Evolutionary conservation across 225 moss, liverwort and hornwort genomes (phyloP).

Genomic region (Asterella californica): DNA sequence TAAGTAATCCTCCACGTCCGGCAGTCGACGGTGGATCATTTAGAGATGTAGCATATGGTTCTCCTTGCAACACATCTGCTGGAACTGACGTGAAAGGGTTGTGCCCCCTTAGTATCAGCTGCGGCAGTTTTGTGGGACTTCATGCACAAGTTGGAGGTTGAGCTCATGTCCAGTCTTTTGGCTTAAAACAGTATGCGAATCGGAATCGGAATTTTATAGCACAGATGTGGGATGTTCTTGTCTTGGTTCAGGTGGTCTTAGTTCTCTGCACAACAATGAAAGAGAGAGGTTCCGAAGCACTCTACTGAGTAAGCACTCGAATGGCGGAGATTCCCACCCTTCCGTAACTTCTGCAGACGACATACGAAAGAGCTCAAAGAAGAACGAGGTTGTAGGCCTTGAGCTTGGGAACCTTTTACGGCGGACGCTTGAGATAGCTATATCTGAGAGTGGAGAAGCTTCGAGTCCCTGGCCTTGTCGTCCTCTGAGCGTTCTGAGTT

Average conservation of each 20-base stretch:
- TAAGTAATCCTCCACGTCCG: neutral
- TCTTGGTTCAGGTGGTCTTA: slow-evolving; percentile 38
- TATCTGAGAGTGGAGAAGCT: slow-evolving; percentile 49
- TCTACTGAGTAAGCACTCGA: slow-evolving; percentile 36
- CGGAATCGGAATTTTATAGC: neutral
- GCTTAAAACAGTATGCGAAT: neutral
- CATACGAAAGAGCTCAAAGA: slow-evolving; percentile 1
- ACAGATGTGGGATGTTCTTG: neutral
- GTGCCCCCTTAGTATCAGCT: neutral
- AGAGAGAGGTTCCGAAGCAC: slow-evolving; percentile 46
- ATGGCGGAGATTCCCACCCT: slow-evolving; percentile 24
- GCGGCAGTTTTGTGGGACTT: neutral
- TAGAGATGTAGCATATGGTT: neutral
- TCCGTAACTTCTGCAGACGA: slow-evolving; percentile 1
- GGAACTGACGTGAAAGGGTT: neutral
- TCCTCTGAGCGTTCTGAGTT: slow-evolving; percentile 63
- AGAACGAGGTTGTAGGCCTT: slow-evolving; percentile 37
- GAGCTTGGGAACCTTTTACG: slow-evolving; percentile 71
- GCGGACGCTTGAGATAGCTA: slow-evolving; percentile 53
- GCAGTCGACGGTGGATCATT: neutral
- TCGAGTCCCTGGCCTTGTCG: slow-evolving; percentile 68
- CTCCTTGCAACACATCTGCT: neutral
- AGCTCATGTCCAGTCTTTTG: neutral
- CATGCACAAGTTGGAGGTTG: neutral
- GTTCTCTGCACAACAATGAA: slow-evolving; percentile 48